phyloP scores from a whole-genome alignment of 1,284 basidiomycete genomes.

The Athelia sp. region DNA sequence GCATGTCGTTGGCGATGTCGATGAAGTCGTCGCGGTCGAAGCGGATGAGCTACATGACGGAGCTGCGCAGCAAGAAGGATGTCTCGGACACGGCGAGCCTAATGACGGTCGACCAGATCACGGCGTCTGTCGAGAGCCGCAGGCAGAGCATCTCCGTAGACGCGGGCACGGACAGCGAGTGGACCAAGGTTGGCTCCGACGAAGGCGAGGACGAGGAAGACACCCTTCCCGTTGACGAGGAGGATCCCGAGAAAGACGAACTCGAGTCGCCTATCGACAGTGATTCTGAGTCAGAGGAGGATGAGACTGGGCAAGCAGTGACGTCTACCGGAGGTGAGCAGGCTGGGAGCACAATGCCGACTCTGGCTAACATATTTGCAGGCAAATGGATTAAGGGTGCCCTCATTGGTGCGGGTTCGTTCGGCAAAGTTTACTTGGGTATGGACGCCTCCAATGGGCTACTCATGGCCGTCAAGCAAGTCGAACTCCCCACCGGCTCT shows the following conservation, averaged over 20 bases:
- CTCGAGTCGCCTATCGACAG: constrained; percentile 35
- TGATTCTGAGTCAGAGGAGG: constrained; percentile 42
- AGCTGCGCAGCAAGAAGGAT: constrained; percentile 76
- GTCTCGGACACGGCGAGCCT: constrained; percentile 86
- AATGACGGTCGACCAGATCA: constrained; percentile 97
- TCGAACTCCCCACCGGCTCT: constrained; percentile 86
- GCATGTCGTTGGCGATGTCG: constrained; percentile 26
- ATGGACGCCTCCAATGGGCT: constrained; percentile 95
- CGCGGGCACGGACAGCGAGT: constrained; percentile 48
- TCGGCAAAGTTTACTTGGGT: constrained; percentile 93
- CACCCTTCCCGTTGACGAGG: constrained; percentile 32
- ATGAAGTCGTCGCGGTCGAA: constrained; percentile 54
- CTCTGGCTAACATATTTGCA: constrained; percentile 13
- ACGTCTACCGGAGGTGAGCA: constrained; percentile 60
- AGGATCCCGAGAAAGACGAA: constrained; percentile 36
- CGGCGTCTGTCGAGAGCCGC: constrained; percentile 90
- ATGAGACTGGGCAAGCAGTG: constrained; percentile 42
- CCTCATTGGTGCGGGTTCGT: constrained; percentile 94
- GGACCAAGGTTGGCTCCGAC: constrained; percentile 56
- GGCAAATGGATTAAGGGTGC: constrained; percentile 99
- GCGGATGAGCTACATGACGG: constrained; percentile 75
- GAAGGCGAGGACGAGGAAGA: constrained; percentile 35
- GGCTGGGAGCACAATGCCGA: constrained; percentile 6
- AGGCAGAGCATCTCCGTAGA: constrained; percentile 47
- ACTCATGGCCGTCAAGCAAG: constrained; percentile 99